Base-by-base conservation (phyloP, 371 early-diverging fungal species). In the Rhizopus delemar region DNA sequence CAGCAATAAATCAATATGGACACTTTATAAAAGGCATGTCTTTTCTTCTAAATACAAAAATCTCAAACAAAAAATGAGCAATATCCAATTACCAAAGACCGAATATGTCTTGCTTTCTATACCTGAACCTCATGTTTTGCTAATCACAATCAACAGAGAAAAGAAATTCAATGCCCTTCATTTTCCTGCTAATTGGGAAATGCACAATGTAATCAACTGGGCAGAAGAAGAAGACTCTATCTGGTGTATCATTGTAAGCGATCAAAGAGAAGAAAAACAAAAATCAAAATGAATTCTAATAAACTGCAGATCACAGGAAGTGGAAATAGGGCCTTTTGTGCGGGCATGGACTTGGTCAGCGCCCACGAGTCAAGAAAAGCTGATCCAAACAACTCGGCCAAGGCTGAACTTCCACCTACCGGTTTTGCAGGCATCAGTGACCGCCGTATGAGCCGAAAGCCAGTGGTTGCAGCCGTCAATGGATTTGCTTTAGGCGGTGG, bases 401-500 rank as follows among this genome's bases (percentile, higher is more conserved):
- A 52, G 0, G 31, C 45, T 9, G 45, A 54, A 5, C 60, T 74
- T 54, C 75, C 77, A 22, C 62, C 66, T 2, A 66, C 71, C 13
- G 81, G 81, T 4, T 81, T 81, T 45, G 81, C 68, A 49, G 81
- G 81, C 13, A 36, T 81, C 8, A 76, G 75, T 35, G 70, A 75
- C 50, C 69, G 81, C 11, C 66, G 63, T 8, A 50, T 56, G 33
- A 67, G 65, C 4, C 58, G 76, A 5, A 81, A 81, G 52, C 81
- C 81, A n/a, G 61, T 81, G 4, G 78, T 81, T 68, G 78, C 78
- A 56, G 81, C 81, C 16, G 81, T 81, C 22, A 71, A 81, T 66
- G 81, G 81, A 8, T 74, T 66, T 54, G 77, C 78, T 36, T 53
- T 81, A 8, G 79, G 76, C 54, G 81, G 81, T 38, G 81, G 82